Evolutionary conservation across 1,139 yeast species (phyloP).

Genomic region (Suhomyces guaymorum): DNA sequence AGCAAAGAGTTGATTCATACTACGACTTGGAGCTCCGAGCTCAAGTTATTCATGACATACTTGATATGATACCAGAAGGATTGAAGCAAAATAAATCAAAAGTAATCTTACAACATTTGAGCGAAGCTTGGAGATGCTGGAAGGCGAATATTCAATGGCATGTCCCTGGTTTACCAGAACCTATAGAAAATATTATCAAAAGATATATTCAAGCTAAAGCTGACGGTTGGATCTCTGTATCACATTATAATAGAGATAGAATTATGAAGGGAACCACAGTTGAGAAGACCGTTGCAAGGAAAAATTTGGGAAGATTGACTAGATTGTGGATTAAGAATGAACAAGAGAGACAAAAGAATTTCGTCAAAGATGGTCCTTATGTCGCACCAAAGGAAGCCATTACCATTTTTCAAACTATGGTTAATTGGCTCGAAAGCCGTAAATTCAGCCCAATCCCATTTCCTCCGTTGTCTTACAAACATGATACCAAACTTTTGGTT

Average conservation of each 20-base stretch:
- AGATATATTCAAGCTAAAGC: constrained; percentile 94
- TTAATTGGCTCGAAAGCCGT: constrained; percentile 88
- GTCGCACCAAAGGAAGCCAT: constrained; percentile 88
- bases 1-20: constrained; percentile 92
- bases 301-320: constrained; percentile 88
- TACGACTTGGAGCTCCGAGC: constrained; percentile 92
- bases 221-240: constrained; percentile 94
- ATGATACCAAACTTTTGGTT: constrained; percentile 86
- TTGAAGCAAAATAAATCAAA: constrained; percentile 84
- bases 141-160: constrained; percentile 98
- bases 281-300: constrained; percentile 91
- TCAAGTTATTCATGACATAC: constrained; percentile 90
- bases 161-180: constrained; percentile 94
- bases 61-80: constrained; percentile 97
- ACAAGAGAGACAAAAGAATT: constrained; percentile 81
- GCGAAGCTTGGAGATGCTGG: constrained; percentile 99
- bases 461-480: constrained; percentile 90
- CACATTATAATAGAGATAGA: constrained; percentile 89
- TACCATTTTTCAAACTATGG: constrained; percentile 80
- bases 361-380: constrained; percentile 86
- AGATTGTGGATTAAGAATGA: constrained; percentile 91
- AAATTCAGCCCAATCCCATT: constrained; percentile 87
- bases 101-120: constrained; percentile 85
- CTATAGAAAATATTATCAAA: constrained; percentile 81
- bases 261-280: constrained; percentile 86